Evolutionary conservation across 768 basidiomycete genomes (phyloP), one percentile per base, ranked within the genome.

Genomic region (Mycena belliarum): DNA sequence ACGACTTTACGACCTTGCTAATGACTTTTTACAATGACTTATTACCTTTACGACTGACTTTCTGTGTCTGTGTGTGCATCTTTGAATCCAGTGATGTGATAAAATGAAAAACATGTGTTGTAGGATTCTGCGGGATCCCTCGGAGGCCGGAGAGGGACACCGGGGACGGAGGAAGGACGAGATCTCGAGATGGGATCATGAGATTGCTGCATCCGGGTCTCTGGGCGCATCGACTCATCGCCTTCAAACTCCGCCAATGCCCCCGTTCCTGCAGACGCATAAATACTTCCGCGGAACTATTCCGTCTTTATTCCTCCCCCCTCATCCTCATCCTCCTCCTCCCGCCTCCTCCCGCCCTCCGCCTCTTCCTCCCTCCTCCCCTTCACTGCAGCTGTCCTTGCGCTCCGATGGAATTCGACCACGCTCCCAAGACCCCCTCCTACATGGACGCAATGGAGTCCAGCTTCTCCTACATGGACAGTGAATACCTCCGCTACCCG

Each of bases 401-500:
- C 61, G 56, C 64, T 68, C 63, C 59, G 60, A 78, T 81, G 74
- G 81, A 81, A 68, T 82, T 80, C 64, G 80, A 82, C 66, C 69
- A 73, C 71, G 67, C 54, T 9, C 62, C 74, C 69, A 78, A 79
- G 73, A 75, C 76, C 60, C 67, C 79, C 65, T 72, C 75, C 64
- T 85, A 78, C 75, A 76, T 78, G 70, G 76, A 78, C 60, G 63
- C 74, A 61, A 70, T 76, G 65, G 80, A 82, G 63, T 68, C 72
- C 56, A 69, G 71, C 47, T 66, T 77, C 25, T 79, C 73, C 60
- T 82, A 82, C 72, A 75, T 81, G 73, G 80, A 82, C 69, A 77
- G 70, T 59, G 81, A 82, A 58, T 91, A 89, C 70, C 82, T 90
- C 64, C 85, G 87, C 73, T 88, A 87, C 72, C 87, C 87, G 33